Base-by-base conservation (phyloP, 2,329 filamentous ascomycete species). In the Bisporella sp. region DNA sequence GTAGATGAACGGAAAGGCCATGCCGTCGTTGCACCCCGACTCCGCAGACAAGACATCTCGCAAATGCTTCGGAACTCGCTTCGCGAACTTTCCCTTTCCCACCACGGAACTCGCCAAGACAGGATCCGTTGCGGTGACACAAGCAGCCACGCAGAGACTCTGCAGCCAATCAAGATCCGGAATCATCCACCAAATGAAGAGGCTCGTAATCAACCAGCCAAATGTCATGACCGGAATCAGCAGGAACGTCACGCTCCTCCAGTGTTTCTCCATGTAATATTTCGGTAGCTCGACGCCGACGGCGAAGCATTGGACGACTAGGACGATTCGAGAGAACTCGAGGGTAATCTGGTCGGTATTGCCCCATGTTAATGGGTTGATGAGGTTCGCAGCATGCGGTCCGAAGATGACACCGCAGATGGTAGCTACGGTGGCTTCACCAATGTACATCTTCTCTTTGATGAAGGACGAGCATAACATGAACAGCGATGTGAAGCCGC, bases 1-100 rank as follows among this genome's bases (percentile, higher is more conserved):
- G 66, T 99, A 99, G 62, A 99, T 81, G 68, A 99, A 99, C 0
- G 93, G 93, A 65, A 99, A 99, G 1, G 93, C 93, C 93, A 99
- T 99, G 70, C 93, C 93, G 68, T 99, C 93, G 76, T 99, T 99
- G 72, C 93, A 99, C 31, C 93, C 93, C 6, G 93, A 99, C 71
- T 99, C 93, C 50, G 91, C 91, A 4, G 93, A 99, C 9, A 99
- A 75, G 47, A 99, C 67, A 71, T 99, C 93, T 76, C 93, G 81
- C 71, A 99, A 73, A 82, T 99, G 93, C 74, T 96, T 97, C 28
- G 93, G 93, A 4, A 99, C 90, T 56, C 93, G 84, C 72, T 96
- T 96, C 35, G 93, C 92, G 63, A 99, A 99, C 70, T 99, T 99
- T 63, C 93, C 93, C 73, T 97, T 99, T 67, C 93, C 93, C 47